Base-by-base conservation (phyloP, 2,329 filamentous ascomycete genomes). In the Amauroascus verrucosus region DNA sequence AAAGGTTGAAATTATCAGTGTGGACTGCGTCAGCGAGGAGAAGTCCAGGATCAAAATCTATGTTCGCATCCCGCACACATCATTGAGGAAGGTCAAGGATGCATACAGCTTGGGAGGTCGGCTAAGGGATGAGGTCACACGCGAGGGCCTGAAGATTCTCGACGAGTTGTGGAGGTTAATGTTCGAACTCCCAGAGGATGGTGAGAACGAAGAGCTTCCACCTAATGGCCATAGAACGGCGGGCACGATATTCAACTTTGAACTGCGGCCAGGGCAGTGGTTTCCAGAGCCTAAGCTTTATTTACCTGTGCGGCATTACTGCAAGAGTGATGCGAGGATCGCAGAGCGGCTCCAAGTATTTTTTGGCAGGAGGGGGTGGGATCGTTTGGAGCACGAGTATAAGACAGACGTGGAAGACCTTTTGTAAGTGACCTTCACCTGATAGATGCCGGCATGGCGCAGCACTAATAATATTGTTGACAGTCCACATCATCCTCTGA, bases 261-360 rank as follows among this genome's bases (percentile, higher is more conserved):
- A 48, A 24, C 16, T 48, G 20, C 46, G 46, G 14, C 46, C 46
- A 1, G 46, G 46, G 32, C 26, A 48, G 32, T 48, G 24, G 46
- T 48, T 48, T 24, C 46, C 46, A 33, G 46, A 48, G 18, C 46
- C 46, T 7, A 48, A 48, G 18, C n/a, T 48, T 14, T 48, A 48
- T 33, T 8, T 48, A 4, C 46, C 46, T 8, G 26, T 48, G 1
- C 26, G 46, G n/a, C 26, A 48, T 48, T 33, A 48, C 22, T 48
- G 46, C 14, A 28, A 32, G 9, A 48, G 20, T 48, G 46, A 48
- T 18, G 13, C 35, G 26, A 20, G 22, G 32, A 48, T 33, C 11
- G 9, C 14, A 20, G 28, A 38, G 13, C 35, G 35, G 5, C 35
- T 38, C 5, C 35, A 38, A 38, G 14, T 38, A 14, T 38, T 38